phyloP scores from a whole-genome alignment of 352 stramenopile species.

The Pythium utonaiense region DNA sequence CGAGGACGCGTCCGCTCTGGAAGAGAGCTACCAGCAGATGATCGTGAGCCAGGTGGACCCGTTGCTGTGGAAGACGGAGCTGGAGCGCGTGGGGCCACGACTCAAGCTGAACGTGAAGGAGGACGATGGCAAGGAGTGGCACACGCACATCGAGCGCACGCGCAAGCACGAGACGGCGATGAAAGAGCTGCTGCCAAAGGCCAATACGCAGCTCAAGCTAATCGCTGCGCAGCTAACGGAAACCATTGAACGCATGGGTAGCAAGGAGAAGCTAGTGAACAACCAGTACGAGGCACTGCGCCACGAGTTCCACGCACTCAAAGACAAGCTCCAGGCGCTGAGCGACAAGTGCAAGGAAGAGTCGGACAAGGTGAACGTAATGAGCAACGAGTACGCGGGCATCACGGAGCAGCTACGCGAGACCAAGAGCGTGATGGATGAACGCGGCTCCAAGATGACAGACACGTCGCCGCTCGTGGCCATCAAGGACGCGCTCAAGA shows the following conservation, averaged over 20 bases:
- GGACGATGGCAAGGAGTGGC: slow-evolving; percentile 74
- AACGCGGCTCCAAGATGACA: slow-evolving; percentile 81
- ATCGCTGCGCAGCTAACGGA: slow-evolving; percentile 56
- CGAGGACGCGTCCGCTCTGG: slow-evolving; percentile 43
- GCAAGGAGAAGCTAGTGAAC: slow-evolving; percentile 80
- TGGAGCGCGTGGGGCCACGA: slow-evolving; percentile 74
- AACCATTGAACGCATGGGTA: slow-evolving; percentile 52
- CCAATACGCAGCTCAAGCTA: slow-evolving; percentile 58
- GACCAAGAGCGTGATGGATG: slow-evolving; percentile 76
- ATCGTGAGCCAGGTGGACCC: slow-evolving; percentile 80
- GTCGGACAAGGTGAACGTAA: slow-evolving; percentile 64
- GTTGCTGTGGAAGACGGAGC: slow-evolving; percentile 79
- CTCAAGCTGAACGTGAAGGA: slow-evolving; percentile 60
- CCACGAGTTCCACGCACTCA: slow-evolving; percentile 60
- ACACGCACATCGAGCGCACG: slow-evolving; percentile 74
- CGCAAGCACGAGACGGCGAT: slow-evolving; percentile 69
- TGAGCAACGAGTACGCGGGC: slow-evolving; percentile 71
- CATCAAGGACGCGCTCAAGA: slow-evolving; percentile 84
- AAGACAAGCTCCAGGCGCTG: slow-evolving; percentile 58
- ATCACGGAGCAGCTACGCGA: slow-evolving; percentile 74
- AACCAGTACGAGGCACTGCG: slow-evolving; percentile 74
- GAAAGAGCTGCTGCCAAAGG: slow-evolving; percentile 46
- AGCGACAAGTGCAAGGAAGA: slow-evolving; percentile 65
- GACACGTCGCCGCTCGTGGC: slow-evolving; percentile 80
- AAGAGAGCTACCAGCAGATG: slow-evolving; percentile 83